Base-by-base conservation (phyloP, 495 filamentous ascomycete species). In the Acidiella bohemica region DNA sequence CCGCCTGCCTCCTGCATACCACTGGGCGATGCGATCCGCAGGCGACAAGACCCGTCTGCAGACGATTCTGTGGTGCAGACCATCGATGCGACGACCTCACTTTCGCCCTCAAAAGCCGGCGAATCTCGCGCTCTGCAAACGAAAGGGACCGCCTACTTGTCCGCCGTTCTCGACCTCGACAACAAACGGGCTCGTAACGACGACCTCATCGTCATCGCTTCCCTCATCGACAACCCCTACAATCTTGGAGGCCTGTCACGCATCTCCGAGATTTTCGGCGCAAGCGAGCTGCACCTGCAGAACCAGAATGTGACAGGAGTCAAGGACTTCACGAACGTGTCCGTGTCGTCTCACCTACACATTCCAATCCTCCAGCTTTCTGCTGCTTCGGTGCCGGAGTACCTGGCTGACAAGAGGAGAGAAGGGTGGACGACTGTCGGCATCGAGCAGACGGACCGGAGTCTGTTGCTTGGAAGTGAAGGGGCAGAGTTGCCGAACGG, bases 381-480 rank as follows among this genome's bases (percentile, higher is more conserved):
- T 19, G 36, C 28, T 11, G 4, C 32, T 9, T 29, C 18, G 1
- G 16, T 43, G 5, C 28, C 46, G 19, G 27, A 26, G n/a, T 55
- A 37, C 6, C 48, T 67, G 2, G 41, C 51, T 2, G 41, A 46
- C 22, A 64, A 49, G 25, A 61, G 59, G 27, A 20, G 33, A 2
- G 52, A 59, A 28, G 67, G 67, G 16, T 69, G 59, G 29, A 54
- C 44, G 11, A 49, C 63, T 16, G 63, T 70, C 18, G 66, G 65
- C 3, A 53, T 70, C 10, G 67, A 70, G 47, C 67, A 70, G 54
- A 70, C 67, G 13, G 65, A 70, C 39, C 44, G 51, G n/a, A 61
- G 56, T 27, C 38, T 57, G 3, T 32, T 68, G 9, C 39, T 70
- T 9, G 61, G 62, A 13, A 38, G 45, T 8, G 36, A 43, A 34